Base-by-base conservation (phyloP, 805 yeast species). In the Metschnikowia noctiluminum region DNA sequence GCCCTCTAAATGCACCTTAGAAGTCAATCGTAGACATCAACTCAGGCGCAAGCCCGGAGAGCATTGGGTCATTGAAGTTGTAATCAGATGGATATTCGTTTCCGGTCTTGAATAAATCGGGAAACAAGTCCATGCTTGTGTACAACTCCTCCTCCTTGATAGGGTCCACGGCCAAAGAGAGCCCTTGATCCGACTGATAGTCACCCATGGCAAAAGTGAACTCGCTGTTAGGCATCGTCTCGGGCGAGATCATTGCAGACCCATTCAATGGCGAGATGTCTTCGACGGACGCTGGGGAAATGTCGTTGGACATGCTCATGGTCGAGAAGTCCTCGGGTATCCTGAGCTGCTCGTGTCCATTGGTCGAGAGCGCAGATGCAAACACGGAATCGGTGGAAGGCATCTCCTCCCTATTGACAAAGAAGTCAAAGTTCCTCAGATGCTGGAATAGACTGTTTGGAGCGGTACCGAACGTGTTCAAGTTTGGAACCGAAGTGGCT, bases 401-500 rank as follows among this genome's bases (percentile, higher is more conserved):
- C 47, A 38, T 31, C 10, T 42, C 47, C 34, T 34, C 46, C 16
- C 41, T 37, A 37, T 38, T 38, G 39, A 13, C 43, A 35, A 41
- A 31, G 15, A 35, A 48, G 15, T 48, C 43, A 34, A 47, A 44
- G 47, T 40, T 42, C 8, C 41, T 37, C 40, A 37, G 35, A 44
- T 50, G 51, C 48, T 36, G 49, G 47, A 51, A 45, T 10, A 48
- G 43, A 39, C 44, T 13, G 42, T 48, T 45, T 3, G 50, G 50
- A 2, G 46, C 50, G 6, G 36, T 42, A 13, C 38, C 28, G 28
- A 36, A 51, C 6, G 48, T 32, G 41, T 35, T 40, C 45, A 59
- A 45, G 58, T 56, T 58, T 15, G 62, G 62, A 12, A 49, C 58
- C 1, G 61, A 57, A 10, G 53, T 48, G 28, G 61, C 60, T 2